Evolutionary conservation across 2,329 filamentous ascomycete species (phyloP).

Genomic region (Hirsutella minnesotensis): DNA sequence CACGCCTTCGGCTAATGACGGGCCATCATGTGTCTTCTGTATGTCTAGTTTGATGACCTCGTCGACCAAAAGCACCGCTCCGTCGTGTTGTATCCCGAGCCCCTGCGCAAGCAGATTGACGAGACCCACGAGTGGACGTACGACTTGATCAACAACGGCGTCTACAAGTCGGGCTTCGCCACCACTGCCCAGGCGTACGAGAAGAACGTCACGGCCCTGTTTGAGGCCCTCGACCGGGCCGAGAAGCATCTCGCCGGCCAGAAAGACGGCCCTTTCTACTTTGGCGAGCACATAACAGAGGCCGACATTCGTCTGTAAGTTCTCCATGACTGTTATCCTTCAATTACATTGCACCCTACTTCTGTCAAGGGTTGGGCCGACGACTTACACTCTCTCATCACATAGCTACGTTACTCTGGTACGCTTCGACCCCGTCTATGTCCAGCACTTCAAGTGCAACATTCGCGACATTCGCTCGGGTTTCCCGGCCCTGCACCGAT

Average conservation of each 20-base stretch:
- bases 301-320: conserved; percentile 62
- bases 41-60: conserved; percentile 55
- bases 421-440: conserved; percentile 68
- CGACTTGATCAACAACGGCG: conserved; percentile 57
- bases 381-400: too few relatives aligned
- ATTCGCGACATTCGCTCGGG: conserved; percentile 72
- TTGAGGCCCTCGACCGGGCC: conserved; percentile 63
- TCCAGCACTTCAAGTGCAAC: conserved; percentile 85
- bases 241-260: conserved; percentile 52
- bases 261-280: conserved; percentile 54
- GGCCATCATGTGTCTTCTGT: background rate
- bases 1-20: background rate
- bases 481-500: conserved; percentile 69
- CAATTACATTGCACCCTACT: too few relatives aligned
- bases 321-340: too few relatives aligned
- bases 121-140: conserved; percentile 73
- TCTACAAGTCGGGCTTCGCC: conserved; percentile 72
- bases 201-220: conserved; percentile 56
- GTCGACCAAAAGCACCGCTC: conserved; percentile 46
- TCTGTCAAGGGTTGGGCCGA: too few relatives aligned
- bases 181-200: conserved; percentile 77
- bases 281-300: conserved; percentile 67
- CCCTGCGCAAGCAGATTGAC: conserved; percentile 59
- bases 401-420: conserved; percentile 53
- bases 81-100: conserved; percentile 55